Percentiles rank a stretch among this genome's conserved stretches.
phyloP scores from a whole-genome alignment of 2,329 filamentous ascomycete species.

The Phoma sp. region DNA sequence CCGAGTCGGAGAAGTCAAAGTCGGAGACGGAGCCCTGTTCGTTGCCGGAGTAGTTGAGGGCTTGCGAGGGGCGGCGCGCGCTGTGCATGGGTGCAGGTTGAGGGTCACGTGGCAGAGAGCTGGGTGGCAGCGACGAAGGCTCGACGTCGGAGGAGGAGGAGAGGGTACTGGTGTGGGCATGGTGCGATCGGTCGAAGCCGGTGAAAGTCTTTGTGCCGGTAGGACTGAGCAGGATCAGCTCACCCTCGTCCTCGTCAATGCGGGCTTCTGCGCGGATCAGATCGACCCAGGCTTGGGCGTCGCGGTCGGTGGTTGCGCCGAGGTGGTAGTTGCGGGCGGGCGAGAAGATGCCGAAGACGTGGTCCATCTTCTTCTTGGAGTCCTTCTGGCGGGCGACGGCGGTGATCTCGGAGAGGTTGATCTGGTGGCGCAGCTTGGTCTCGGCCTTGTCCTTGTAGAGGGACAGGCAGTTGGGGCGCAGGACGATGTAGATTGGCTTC shows the following conservation, averaged over 20 bases:
- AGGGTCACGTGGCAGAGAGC: constrained; percentile 13
- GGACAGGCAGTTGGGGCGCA: constrained; percentile 87
- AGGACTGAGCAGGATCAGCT: constrained; percentile 76
- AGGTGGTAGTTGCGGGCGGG: constrained; percentile 91
- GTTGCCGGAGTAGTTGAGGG: constrained; percentile 67
- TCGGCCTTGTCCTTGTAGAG: constrained; percentile 94
- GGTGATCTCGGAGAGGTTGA: constrained; percentile 87
- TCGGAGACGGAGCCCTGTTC: constrained; percentile 83
- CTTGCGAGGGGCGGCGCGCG: constrained; percentile 65
- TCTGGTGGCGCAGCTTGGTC: constrained; percentile 85
- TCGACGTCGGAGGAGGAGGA: constrained; percentile 58
- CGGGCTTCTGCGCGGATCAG: constrained; percentile 79
- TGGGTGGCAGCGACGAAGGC: constrained; percentile 35
- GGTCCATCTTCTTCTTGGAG: constrained; percentile 82
- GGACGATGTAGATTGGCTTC: constrained; percentile 87
- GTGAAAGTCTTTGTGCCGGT: constrained; percentile 57
- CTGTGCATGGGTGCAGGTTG: constrained; percentile 42
- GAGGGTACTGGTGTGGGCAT: constrained; percentile 32
- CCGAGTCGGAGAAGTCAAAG: constrained; percentile 82
- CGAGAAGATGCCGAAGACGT: constrained; percentile 92
- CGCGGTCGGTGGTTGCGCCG: constrained; percentile 73
- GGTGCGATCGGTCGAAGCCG: constrained; percentile 46
- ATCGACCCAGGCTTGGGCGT: constrained; percentile 86
- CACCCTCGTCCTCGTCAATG: constrained; percentile 87
- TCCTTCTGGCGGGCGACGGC: constrained; percentile 89